Conservation (phyloP, 2,329 filamentous ascomycete genomes). For the Colletotrichum neosansevieriae region DNA sequence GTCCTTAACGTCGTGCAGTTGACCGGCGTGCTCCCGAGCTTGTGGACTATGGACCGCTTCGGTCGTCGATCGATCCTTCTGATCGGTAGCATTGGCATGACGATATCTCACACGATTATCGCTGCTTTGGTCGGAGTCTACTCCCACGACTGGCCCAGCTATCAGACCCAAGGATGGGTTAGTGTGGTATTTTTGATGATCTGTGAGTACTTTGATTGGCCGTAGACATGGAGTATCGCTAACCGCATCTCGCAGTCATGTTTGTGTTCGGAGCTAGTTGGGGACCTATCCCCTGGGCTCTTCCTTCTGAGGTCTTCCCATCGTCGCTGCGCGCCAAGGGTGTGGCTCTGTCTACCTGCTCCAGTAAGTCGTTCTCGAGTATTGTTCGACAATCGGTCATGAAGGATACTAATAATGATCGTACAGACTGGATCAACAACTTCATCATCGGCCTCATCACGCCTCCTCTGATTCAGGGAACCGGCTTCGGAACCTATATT, state of each 20-base stretch:
- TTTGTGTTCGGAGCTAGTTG: constrained; percentile 69
- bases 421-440: constrained; percentile 47
- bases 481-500: constrained; percentile 60
- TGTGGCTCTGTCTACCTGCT: constrained; percentile 46
- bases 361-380: constrained; percentile 40
- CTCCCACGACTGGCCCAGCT: constrained; percentile 59
- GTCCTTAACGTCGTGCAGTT: constrained; percentile 58
- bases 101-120: constrained; percentile 62
- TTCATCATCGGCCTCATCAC: constrained; percentile 63
- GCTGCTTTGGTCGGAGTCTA: constrained; percentile 63
- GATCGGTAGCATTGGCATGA: constrained; percentile 63
- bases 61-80: constrained; percentile 59
- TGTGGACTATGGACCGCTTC: constrained; percentile 62
- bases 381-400: accelerated
- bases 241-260: constrained; percentile 51
- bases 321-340: constrained; percentile 48
- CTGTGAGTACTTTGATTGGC: constrained; percentile 43
- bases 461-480: constrained; percentile 54
- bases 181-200: constrained; percentile 55
- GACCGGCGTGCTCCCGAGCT: constrained; percentile 59
- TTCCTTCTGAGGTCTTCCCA: constrained; percentile 55
- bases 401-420: background rate
- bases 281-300: constrained; percentile 60
- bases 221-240: too few species aligned
- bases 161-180: constrained; percentile 65